Percentiles rank a stretch among this genome's conserved stretches.
Evolutionary conservation across 2,329 filamentous ascomycete species (phyloP).

Genomic region (Xylaria polymorpha): DNA sequence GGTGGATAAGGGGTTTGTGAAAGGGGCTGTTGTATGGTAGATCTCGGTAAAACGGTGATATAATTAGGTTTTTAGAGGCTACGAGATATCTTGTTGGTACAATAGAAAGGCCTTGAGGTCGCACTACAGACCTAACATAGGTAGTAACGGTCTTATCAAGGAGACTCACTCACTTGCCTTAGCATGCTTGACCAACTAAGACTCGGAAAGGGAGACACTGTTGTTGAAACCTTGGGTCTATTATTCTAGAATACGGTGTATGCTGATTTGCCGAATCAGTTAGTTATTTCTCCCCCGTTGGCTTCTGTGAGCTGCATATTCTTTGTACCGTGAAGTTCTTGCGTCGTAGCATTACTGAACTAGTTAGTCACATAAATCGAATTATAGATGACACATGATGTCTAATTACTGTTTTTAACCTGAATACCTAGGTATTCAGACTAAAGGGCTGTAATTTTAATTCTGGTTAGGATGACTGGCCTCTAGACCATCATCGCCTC

Average conservation of each 20-base stretch:
- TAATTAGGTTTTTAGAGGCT: constrained; percentile 47
- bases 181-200: background rate
- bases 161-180: background rate
- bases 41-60: background rate
- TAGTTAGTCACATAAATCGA: background rate
- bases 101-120: background rate
- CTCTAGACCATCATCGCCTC: too few species aligned
- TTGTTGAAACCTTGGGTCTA: background rate
- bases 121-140: background rate
- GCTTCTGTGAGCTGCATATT: background rate
- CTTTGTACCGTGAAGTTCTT: background rate
- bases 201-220: background rate
- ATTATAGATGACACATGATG: too few species aligned
- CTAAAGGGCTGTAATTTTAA: too few species aligned
- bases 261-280: background rate
- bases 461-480: too few species aligned
- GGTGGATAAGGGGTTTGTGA: constrained; percentile 41
- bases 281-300: background rate
- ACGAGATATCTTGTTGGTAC: background rate
- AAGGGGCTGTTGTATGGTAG: constrained; percentile 42
- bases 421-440: too few species aligned
- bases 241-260: background rate
- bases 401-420: too few species aligned
- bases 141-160: background rate
- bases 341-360: background rate